Conservation (phyloP, 148 eudicot genomes). For the Amaranthus hypochondriacus region DNA sequence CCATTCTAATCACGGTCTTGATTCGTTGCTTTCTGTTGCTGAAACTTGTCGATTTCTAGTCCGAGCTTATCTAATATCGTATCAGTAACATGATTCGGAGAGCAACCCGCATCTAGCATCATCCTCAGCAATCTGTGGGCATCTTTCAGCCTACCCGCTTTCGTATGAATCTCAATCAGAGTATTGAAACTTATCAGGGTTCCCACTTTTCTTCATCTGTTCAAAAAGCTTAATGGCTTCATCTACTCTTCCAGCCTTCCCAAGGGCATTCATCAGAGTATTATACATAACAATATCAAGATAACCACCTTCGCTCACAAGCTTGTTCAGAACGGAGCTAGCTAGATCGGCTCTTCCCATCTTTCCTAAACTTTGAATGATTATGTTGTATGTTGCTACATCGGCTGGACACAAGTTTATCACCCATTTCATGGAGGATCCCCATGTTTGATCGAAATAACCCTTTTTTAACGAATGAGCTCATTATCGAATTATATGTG, state of each 20-base stretch:
- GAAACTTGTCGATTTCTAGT: constrained; percentile 54
- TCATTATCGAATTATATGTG: constrained; percentile 76
- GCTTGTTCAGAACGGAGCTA: constrained; percentile 50
- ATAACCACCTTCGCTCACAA: constrained; percentile 73
- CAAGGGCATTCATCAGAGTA: constrained; percentile 72
- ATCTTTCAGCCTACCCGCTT: constrained; percentile 59
- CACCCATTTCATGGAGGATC: constrained; percentile 65
- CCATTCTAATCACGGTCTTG: constrained; percentile 26
- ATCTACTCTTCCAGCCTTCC: constrained; percentile 75
- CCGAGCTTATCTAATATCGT: constrained; percentile 67
- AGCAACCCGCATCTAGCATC: constrained; percentile 89
- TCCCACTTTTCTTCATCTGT: constrained; percentile 72
- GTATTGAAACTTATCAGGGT: constrained; percentile 81
- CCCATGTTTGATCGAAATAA: constrained; percentile 73
- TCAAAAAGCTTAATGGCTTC: constrained; percentile 55
- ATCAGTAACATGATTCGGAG: constrained; percentile 77
- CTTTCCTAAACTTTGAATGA: constrained; percentile 77
- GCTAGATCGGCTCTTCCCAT: constrained; percentile 80
- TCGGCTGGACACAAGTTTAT: constrained; percentile 60
- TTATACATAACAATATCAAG: constrained; percentile 88
- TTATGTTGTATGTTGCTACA: constrained; percentile 66
- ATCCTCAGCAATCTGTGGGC: constrained; percentile 64
- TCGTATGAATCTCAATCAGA: constrained; percentile 68
- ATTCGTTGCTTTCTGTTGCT: constrained; percentile 40
- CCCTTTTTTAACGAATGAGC: constrained; percentile 90